These are phyloP conservation scores for Syncephalastrum sp. DNA, from an alignment of 371 early-diverging fungal genomes.

Conservation along the genomic window DNA sequence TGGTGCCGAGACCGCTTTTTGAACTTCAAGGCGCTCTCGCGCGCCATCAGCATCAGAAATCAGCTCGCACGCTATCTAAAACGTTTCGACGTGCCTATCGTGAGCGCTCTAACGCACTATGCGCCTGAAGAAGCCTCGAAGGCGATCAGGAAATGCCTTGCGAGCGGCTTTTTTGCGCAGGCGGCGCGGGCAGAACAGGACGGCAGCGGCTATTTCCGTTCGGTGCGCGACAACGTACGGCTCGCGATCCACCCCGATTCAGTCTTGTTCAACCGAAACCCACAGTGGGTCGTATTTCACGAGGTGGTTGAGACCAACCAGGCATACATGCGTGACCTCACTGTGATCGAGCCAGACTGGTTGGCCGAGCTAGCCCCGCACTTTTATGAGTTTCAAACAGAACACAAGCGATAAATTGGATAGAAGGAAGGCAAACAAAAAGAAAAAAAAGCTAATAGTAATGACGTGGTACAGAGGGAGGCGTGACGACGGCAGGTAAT, in stretches of 20 bases:
- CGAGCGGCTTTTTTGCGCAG: slow-evolving; percentile 75
- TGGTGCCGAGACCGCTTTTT: slow-evolving; percentile 78
- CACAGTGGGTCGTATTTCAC: slow-evolving; percentile 79
- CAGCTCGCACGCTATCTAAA: slow-evolving; percentile 70
- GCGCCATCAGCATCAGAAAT: slow-evolving; percentile 68
- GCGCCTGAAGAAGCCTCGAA: slow-evolving; percentile 34
- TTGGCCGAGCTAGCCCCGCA: slow-evolving; percentile 68
- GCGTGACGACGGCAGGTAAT: not conserved
- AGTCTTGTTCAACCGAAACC: slow-evolving; percentile 71
- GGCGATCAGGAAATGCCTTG: slow-evolving; percentile 69
- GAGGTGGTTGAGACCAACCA: slow-evolving; percentile 78
- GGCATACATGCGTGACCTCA: slow-evolving; percentile 72
- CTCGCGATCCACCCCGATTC: slow-evolving; percentile 75
- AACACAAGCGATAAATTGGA: slow-evolving; percentile 1
- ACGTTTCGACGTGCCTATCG: slow-evolving; percentile 51
- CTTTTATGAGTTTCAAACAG: slow-evolving; percentile 50
- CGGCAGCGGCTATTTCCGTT: slow-evolving; percentile 65
- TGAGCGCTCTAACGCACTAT: slow-evolving; percentile 37
- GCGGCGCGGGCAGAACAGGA: slow-evolving; percentile 65
- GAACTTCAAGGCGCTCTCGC: slow-evolving; percentile 69
- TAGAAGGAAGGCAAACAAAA: not conserved
- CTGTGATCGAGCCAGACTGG: slow-evolving; percentile 73
- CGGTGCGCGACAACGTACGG: slow-evolving; percentile 59
- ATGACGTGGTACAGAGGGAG: slow-evolving; percentile 6
- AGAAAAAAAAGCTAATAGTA: not conserved